Percentiles rank a stretch among this genome's conserved stretches.
phyloP scores from a whole-genome alignment of 345 rosid genomes.

The Eucalyptus microcorys region DNA sequence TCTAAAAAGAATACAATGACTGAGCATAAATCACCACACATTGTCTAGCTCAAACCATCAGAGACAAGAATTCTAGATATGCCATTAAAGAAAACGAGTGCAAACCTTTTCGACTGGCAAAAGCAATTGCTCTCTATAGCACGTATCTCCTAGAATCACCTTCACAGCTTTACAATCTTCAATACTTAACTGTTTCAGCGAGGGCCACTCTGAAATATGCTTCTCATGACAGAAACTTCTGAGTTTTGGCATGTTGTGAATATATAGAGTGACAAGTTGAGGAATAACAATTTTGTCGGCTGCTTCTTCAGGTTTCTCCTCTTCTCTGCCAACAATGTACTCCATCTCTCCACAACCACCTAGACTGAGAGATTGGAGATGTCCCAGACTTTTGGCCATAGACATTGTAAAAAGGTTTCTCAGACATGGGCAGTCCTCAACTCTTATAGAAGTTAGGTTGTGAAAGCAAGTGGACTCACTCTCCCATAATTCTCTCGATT shows the following conservation, averaged over 20 bases:
- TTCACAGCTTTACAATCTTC: not conserved
- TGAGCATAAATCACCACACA: no score
- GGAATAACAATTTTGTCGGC: not conserved
- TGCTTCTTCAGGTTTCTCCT: not conserved
- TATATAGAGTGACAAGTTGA: not conserved
- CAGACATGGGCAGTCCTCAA: not conserved
- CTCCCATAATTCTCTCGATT: not conserved
- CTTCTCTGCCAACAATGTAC: not conserved
- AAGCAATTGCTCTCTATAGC: no score
- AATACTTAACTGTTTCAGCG: not conserved
- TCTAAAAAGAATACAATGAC: no score
- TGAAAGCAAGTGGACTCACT: not conserved
- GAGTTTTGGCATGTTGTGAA: not conserved
- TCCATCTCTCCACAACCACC: not conserved
- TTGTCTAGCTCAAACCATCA: no score
- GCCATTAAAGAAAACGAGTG: no score
- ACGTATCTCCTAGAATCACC: no score
- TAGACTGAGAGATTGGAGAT: not conserved
- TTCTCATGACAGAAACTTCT: not conserved
- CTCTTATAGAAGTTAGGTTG: no score
- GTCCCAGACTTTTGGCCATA: not conserved
- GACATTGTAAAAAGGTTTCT: not conserved
- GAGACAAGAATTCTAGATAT: no score
- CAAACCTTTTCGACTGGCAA: no score
- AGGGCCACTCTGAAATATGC: not conserved